These are phyloP conservation scores for Fusarium staphyleae DNA, from an alignment of 2,329 filamentous ascomycete genomes.

Conservation along the genomic window DNA sequence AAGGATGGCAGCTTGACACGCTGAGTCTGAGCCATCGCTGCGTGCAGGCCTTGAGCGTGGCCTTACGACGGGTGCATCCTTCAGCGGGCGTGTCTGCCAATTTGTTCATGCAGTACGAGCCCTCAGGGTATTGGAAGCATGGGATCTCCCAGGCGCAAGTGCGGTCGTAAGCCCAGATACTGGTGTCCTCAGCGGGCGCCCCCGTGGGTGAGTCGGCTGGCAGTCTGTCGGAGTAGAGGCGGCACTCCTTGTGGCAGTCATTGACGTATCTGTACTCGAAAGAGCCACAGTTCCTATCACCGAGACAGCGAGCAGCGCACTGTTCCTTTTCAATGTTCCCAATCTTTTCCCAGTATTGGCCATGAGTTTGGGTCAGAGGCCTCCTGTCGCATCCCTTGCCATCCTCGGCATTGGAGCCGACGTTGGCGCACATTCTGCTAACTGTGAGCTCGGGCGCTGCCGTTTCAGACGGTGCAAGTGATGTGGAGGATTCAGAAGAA, in stretches of 20 bases:
- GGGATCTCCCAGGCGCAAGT: conserved; percentile 8
- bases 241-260: conserved; percentile 6
- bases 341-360: not conserved
- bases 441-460: not conserved
- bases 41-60: conserved; percentile 4
- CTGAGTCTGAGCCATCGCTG: conserved; percentile 7
- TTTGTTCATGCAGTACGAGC: conserved; percentile 3
- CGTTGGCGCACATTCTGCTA: conserved; percentile 9
- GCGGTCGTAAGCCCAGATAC: conserved; percentile 4
- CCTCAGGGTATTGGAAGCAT: not conserved
- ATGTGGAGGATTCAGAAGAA: not conserved
- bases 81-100: not conserved
- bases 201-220: not conserved
- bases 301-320: not conserved
- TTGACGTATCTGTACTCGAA: conserved; percentile 1
- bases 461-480: not conserved
- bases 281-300: not conserved
- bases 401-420: conserved; percentile 1
- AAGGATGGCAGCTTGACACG: not conserved
- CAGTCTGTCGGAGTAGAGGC: not conserved
- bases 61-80: not conserved
- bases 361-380: not conserved
- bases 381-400: conserved; percentile 2
- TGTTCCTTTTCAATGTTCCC: conserved; percentile 8
- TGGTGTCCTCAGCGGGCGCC: not conserved